A percentile compares a stretch with the other conserved stretches of the same genome.
These are phyloP conservation scores for Edaphochlamys debaryana DNA, from an alignment of 139 green algal species.

Conservation along the genomic window DNA sequence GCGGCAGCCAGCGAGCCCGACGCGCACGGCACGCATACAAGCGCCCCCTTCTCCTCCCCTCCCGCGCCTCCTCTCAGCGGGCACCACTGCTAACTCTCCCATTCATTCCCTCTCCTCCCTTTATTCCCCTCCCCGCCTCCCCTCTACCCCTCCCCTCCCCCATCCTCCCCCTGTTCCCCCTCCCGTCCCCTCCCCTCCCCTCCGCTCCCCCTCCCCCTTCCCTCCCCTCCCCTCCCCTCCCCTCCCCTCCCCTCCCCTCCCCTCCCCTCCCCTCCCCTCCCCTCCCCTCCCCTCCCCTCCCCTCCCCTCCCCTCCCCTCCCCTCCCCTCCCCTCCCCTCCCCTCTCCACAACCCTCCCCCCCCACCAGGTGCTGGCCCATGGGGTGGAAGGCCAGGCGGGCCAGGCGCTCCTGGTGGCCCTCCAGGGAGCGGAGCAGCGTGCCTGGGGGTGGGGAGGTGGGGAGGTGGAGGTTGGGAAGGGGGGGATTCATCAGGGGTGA, in stretches of 20 bases:
- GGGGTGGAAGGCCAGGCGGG: constrained; percentile 90
- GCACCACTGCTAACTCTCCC: too few relatives aligned
- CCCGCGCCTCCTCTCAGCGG: too few relatives aligned
- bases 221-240: background rate
- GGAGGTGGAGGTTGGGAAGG: background rate
- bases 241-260: background rate
- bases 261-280: background rate
- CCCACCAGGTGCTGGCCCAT: constrained; percentile 82
- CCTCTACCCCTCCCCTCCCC: background rate
- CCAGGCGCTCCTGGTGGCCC: constrained; percentile 90
- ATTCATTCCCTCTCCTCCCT: background rate
- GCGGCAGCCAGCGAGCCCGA: background rate
- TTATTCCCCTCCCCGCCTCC: background rate
- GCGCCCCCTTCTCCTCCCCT: too few relatives aligned
- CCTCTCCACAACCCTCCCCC: background rate
- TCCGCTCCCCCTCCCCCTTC: background rate
- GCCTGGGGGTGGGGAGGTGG: constrained; percentile 35
- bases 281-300: too few relatives aligned
- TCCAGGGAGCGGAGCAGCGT: constrained; percentile 69
- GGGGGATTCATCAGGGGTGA: too few relatives aligned
- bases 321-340: too few relatives aligned
- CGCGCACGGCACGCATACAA: too few relatives aligned
- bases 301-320: too few relatives aligned
- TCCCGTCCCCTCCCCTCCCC: too few relatives aligned
- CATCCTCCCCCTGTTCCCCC: background rate